These are phyloP conservation scores for Chaetomium sp. DNA, from an alignment of 2,329 filamentous ascomycete genomes.

Conservation along the genomic window DNA sequence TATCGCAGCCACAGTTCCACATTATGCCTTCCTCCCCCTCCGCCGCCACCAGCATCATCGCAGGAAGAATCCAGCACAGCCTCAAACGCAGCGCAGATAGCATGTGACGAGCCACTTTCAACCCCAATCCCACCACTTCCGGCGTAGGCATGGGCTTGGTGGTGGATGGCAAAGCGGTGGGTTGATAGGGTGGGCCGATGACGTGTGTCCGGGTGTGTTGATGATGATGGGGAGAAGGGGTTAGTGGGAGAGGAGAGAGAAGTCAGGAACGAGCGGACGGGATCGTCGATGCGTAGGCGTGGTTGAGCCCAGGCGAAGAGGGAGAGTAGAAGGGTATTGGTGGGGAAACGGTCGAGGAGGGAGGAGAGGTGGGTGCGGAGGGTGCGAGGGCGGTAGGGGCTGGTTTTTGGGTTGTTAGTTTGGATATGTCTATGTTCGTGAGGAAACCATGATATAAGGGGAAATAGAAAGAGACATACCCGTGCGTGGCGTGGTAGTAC, in stretches of 20 bases:
- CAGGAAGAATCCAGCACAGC: conserved; percentile 36
- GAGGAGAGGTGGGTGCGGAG: conserved; percentile 55
- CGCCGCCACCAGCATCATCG: conserved; percentile 33
- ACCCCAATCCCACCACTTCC: conserved; percentile 29
- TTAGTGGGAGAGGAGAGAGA: conserved; percentile 39
- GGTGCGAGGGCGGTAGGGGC: conserved; percentile 60
- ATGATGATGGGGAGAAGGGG: too few relatives aligned
- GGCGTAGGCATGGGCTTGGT: conserved; percentile 41
- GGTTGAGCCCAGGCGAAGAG: conserved; percentile 69
- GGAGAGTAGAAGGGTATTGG: conserved; percentile 68
- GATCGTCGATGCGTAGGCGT: conserved; percentile 66
- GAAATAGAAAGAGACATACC: conserved; percentile 32
- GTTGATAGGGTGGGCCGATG: conserved; percentile 27
- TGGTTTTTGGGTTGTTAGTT: conserved; percentile 21
- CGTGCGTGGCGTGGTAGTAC: conserved; percentile 55
- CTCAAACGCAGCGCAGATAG: conserved; percentile 46
- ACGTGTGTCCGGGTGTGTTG: too few relatives aligned
- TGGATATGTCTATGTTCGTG: neutral
- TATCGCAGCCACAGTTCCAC: conserved; percentile 45
- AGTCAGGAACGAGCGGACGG: conserved; percentile 60
- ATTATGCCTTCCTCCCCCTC: conserved; percentile 9
- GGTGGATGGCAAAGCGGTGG: conserved; percentile 45
- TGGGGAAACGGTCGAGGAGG: conserved; percentile 60
- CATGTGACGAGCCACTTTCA: conserved; percentile 32
- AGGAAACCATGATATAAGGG: neutral